These are phyloP conservation scores for Theobroma grandiflorum DNA, from an alignment of 441 rosid genomes.

Conservation along the genomic window DNA sequence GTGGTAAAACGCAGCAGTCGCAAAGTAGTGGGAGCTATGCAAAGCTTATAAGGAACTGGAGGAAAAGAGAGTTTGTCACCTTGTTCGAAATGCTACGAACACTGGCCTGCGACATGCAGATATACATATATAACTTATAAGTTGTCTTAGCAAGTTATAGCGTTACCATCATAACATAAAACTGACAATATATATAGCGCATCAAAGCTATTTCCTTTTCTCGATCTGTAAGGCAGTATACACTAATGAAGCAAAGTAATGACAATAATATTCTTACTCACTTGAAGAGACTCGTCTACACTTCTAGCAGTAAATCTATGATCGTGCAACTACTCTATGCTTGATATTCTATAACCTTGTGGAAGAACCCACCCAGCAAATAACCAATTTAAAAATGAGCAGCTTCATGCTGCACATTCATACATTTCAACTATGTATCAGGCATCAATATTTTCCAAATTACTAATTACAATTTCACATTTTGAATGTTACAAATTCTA, in stretches of 20 bases:
- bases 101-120: not conserved
- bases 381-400: conserved; percentile 91
- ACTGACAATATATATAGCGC: not conserved
- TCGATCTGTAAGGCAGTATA: not conserved
- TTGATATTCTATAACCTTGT: conserved; percentile 66
- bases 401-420: conserved; percentile 75
- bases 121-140: not conserved
- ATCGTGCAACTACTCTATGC: conserved; percentile 73
- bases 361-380: conserved; percentile 84
- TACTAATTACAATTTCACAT: not conserved
- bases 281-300: not conserved
- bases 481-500: not conserved
- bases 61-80: not conserved
- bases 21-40: not conserved
- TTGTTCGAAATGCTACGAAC: conserved; percentile 33
- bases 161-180: not conserved
- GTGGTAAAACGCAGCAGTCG: not conserved
- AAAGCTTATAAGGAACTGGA: not conserved
- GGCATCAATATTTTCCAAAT: not conserved
- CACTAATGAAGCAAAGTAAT: not conserved
- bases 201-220: not conserved
- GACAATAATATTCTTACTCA: not conserved
- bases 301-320: conserved; percentile 51
- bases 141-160: not conserved
- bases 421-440: not conserved